Percentiles rank a stretch among this genome's conserved stretches.
phyloP scores from a whole-genome alignment of 768 basidiomycete genomes.

The Astraeus odoratus region DNA sequence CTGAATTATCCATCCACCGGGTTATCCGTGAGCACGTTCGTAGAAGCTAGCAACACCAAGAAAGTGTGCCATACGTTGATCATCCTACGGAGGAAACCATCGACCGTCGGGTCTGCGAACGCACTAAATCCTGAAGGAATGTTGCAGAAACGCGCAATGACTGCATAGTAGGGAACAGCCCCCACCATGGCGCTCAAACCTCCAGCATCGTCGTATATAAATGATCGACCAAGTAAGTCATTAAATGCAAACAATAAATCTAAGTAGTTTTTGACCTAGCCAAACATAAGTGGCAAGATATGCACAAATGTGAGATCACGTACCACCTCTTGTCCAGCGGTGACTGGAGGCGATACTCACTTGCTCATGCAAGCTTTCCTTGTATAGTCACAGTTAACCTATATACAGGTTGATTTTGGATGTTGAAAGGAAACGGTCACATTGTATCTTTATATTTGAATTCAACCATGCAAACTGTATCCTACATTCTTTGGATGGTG shows the following conservation, averaged over 20 bases:
- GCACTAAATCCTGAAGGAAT: background rate
- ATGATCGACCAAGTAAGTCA: no score
- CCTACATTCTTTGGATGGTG: no score
- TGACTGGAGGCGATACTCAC: constrained; percentile 5
- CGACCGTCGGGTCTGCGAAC: constrained; percentile 27
- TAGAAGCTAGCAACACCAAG: constrained; percentile 39
- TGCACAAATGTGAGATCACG: background rate
- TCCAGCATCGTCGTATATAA: background rate
- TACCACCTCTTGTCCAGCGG: constrained; percentile 5
- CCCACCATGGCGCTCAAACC: background rate
- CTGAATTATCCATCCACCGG: constrained; percentile 44
- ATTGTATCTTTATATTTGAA: no score
- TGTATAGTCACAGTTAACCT: no score
- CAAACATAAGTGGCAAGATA: background rate
- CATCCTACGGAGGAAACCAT: constrained; percentile 39
- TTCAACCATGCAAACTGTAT: no score
- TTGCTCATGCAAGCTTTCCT: constrained; percentile 23
- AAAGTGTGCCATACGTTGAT: constrained; percentile 44
- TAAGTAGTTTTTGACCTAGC: background rate
- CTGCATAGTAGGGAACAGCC: background rate
- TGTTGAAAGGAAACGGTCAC: no score
- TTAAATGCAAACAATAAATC: background rate
- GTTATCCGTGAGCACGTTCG: constrained; percentile 24
- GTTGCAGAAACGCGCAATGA: background rate
- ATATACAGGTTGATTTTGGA: no score